Base-by-base conservation (phyloP, 345 rosid genomes). In the Salix brachista region DNA sequence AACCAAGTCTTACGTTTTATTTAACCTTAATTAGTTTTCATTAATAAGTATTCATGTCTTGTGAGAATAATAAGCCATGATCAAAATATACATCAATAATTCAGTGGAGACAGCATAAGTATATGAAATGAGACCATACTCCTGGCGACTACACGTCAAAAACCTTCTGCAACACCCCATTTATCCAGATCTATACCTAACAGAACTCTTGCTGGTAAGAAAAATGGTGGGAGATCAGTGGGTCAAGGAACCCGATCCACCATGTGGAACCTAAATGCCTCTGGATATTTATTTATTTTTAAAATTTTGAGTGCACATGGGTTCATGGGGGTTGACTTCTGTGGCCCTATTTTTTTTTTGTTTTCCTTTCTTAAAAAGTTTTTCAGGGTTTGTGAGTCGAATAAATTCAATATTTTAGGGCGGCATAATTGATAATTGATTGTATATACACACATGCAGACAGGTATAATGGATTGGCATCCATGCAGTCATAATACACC, bases 251-350 rank as follows among this genome's bases (percentile, higher is more conserved):
- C 6, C 39, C 26, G 1, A 21, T 18, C n/a, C 25, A 17, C n/a
- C 37, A 56, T 21, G 21, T 21, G 39, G 36, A 6, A 28, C 6
- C 36, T 6, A 46, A 46, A 16, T 46, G 37, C 6, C 11, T 71
- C 0, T 34, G 12, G 21, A 58, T 36, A 37, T 34, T 34, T 34
- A 0, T 34, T 5, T 1, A 21, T 50, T 21, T 39, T 75, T 34
- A 28, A 5, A 32, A 3, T 26, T 16, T 52, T 7, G 37, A 52
- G 9, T 54, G 78, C 78, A 75, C 78, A 75, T 75, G 78, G 36
- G 26, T 18, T 64, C 78, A 25, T 75, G 78, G 37, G 78, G 78
- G 78, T 75, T 67, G 78, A 67, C 78, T 39, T 25, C 4, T 17
- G 56, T 54, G 66, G 78, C 52, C 58, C 78, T 62, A 34, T 4